Percentiles rank a stretch among this genome's conserved stretches.
Evolutionary conservation across 768 basidiomycete genomes (phyloP).

Genomic region (Galerina marginata): DNA sequence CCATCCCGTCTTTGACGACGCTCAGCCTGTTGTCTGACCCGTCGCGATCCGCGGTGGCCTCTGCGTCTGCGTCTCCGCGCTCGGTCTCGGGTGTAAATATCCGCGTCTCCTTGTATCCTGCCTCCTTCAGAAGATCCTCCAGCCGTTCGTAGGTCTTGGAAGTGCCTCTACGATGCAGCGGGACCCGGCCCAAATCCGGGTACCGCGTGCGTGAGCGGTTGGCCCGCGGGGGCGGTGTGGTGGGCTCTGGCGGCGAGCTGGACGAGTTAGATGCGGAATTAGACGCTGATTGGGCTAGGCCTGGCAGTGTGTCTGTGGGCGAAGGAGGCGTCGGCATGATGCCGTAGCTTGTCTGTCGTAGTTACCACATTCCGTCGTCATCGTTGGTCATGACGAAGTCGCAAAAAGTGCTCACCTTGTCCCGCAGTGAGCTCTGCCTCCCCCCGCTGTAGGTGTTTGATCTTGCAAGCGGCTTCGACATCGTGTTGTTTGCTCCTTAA

Average conservation of each 20-base stretch:
- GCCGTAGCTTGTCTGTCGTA: constrained; percentile 21
- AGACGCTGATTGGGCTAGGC: constrained; percentile 46
- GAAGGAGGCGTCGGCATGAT: constrained; percentile 34
- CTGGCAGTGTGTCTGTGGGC: constrained; percentile 42
- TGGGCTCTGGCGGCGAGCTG: constrained; percentile 45
- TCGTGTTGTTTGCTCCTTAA: not conserved
- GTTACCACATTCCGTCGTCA: not conserved
- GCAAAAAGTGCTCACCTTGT: not conserved
- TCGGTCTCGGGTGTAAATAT: constrained; percentile 88
- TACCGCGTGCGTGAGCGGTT: constrained; percentile 34
- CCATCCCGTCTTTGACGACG: constrained; percentile 55
- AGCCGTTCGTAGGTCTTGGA: constrained; percentile 83
- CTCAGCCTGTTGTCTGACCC: constrained; percentile 38
- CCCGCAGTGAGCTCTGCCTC: not conserved
- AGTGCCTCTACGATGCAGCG: constrained; percentile 77
- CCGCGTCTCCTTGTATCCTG: constrained; percentile 92
- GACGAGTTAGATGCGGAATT: constrained; percentile 43
- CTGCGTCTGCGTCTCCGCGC: constrained; percentile 41
- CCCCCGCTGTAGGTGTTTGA: not conserved
- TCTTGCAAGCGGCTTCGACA: constrained; percentile 7
- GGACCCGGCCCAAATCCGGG: constrained; percentile 68
- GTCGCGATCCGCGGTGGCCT: constrained; percentile 30
- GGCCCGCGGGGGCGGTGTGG: constrained; percentile 48
- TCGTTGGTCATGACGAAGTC: not conserved
- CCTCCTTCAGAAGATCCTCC: constrained; percentile 84